These are phyloP conservation scores for Picochlorum sp. DNA, from an alignment of 139 green algal genomes.

Conservation along the genomic window DNA sequence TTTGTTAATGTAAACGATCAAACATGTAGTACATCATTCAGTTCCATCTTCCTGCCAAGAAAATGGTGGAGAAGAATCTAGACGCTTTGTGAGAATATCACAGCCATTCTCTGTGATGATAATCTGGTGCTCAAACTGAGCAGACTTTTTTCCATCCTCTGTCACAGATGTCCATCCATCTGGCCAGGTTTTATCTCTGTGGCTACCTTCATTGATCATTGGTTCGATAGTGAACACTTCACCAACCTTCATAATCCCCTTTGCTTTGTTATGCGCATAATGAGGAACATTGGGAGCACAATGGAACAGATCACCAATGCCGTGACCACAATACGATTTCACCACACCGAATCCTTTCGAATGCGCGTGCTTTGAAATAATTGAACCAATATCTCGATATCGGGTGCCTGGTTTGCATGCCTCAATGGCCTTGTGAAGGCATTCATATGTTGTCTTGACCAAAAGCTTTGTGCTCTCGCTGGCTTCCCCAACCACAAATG, in stretches of 20 bases:
- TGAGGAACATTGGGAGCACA: constrained; percentile 95
- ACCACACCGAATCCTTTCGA: constrained; percentile 65
- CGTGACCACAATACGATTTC: constrained; percentile 92
- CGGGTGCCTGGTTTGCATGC: constrained; percentile 76
- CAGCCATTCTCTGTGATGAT: constrained; percentile 72
- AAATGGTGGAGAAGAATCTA: constrained; percentile 65
- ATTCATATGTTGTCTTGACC: constrained; percentile 62
- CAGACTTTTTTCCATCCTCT: constrained; percentile 72
- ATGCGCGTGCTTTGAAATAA: constrained; percentile 70
- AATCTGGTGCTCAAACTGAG: constrained; percentile 94
- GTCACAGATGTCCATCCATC: constrained; percentile 93
- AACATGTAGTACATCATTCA: neutral
- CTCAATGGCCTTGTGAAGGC: constrained; percentile 75
- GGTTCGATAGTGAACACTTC: constrained; percentile 96
- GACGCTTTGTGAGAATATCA: constrained; percentile 70
- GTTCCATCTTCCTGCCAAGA: constrained; percentile 51
- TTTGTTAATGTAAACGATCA: neutral
- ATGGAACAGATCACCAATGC: constrained; percentile 95
- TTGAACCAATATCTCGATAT: constrained; percentile 85
- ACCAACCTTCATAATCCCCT: constrained; percentile 80
- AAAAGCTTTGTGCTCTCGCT: constrained; percentile 67
- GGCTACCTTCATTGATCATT: constrained; percentile 88
- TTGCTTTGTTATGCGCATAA: constrained; percentile 87
- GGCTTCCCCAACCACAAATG: constrained; percentile 72
- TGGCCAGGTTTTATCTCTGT: constrained; percentile 80